These are phyloP conservation scores for Aspergillus brunneoviolaceus DNA, from an alignment of 2,329 filamentous ascomycete species.

Conservation along the genomic window DNA sequence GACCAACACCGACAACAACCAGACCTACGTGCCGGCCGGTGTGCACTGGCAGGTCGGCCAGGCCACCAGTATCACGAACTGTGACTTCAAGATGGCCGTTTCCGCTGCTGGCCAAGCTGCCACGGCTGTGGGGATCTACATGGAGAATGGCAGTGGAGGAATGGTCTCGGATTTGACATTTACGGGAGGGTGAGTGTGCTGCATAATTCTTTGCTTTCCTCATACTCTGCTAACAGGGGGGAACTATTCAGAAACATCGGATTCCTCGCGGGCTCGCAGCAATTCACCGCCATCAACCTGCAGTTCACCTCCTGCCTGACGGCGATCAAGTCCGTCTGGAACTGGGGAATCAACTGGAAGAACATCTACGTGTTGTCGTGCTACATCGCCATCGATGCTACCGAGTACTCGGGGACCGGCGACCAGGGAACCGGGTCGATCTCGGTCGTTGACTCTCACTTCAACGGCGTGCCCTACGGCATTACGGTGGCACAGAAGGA, in stretches of 20 bases:
- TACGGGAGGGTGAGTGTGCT: conserved; percentile 54
- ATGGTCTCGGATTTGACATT: conserved; percentile 61
- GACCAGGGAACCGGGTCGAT: conserved; percentile 53
- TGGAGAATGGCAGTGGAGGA: conserved; percentile 50
- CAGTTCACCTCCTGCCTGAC: conserved; percentile 52
- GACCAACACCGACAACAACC: neutral
- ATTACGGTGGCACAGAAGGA: conserved; percentile 6
- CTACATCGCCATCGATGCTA: conserved; percentile 43
- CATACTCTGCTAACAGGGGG: neutral
- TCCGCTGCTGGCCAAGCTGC: conserved; percentile 28
- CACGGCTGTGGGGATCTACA: conserved; percentile 20
- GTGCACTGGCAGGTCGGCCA: conserved; percentile 76
- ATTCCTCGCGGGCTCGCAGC: conserved; percentile 58
- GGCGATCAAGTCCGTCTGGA: conserved; percentile 56
- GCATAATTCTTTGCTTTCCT: neutral
- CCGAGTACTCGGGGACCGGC: conserved; percentile 35
- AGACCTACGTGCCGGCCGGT: conserved; percentile 55
- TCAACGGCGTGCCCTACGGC: conserved; percentile 8
- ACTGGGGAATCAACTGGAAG: conserved; percentile 57
- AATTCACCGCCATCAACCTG: conserved; percentile 58
- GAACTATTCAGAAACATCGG: conserved; percentile 33
- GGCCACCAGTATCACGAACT: conserved; percentile 70
- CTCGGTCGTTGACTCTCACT: conserved; percentile 55
- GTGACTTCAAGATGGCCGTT: conserved; percentile 64
- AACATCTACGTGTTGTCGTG: conserved; percentile 53